phyloP scores from a whole-genome alignment of 78 protist genomes.

The Blattamonas nauphoetae region DNA sequence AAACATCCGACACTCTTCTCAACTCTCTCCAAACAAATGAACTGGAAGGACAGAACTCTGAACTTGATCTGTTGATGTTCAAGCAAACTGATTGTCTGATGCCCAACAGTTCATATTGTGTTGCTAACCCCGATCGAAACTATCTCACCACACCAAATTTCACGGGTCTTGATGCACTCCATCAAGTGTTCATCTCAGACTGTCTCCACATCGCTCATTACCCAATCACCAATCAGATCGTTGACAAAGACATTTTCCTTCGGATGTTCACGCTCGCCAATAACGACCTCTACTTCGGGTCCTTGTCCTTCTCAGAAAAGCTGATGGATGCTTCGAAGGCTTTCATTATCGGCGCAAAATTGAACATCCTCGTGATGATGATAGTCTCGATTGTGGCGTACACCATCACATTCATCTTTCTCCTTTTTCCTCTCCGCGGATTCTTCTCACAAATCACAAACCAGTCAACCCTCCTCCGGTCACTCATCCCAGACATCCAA shows the following conservation, averaged over 20 bases:
- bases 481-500: not conserved
- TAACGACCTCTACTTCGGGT: not conserved
- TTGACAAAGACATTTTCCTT: not conserved
- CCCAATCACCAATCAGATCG: not conserved
- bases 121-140: not conserved
- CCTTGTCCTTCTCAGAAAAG: not conserved
- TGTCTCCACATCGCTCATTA: not conserved
- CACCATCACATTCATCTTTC: not conserved
- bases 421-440: not conserved
- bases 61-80: not conserved
- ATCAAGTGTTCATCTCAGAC: not conserved
- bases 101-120: not conserved
- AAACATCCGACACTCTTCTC: not conserved
- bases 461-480: not conserved
- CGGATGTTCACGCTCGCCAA: not conserved
- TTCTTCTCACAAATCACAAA: not conserved
- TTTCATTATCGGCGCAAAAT: not conserved
- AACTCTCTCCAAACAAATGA: not conserved
- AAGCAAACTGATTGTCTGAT: not conserved
- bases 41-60: not conserved
- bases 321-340: not conserved
- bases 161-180: not conserved
- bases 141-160: not conserved
- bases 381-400: not conserved
- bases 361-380: no score